Evolutionary conservation across 2,329 filamentous ascomycete genomes (phyloP).

Genomic region (Penicillium sp.): DNA sequence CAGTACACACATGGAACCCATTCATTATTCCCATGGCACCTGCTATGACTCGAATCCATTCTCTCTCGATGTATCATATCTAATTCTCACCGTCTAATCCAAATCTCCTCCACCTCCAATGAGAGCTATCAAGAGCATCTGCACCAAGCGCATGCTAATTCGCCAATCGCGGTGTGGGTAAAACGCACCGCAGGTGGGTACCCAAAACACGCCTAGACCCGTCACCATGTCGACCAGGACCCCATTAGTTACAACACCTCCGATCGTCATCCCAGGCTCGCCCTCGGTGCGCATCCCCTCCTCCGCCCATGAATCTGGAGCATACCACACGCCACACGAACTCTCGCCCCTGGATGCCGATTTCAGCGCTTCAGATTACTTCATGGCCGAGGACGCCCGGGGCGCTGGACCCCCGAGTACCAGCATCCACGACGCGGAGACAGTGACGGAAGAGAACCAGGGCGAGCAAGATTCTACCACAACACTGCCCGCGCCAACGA

Average conservation of each 20-base stretch:
- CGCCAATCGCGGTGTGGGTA: conserved; percentile 31
- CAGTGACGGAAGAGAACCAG: conserved; percentile 24
- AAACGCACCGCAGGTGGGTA: conserved; percentile 29
- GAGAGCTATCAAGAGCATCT: conserved; percentile 14
- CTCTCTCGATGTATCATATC: background rate
- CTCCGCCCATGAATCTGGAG: conserved; percentile 42
- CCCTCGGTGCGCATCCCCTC: conserved; percentile 31
- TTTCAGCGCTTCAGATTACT: conserved; percentile 36
- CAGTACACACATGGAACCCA: background rate
- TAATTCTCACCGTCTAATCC: background rate
- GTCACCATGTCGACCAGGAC: conserved; percentile 44
- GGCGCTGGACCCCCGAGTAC: conserved; percentile 33
- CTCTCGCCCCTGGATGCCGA: conserved; percentile 40
- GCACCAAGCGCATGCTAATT: conserved; percentile 20
- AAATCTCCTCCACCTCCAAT: conserved; percentile 14
- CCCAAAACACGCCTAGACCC: conserved; percentile 36
- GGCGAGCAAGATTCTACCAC: conserved; percentile 26
- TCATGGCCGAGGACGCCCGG: conserved; percentile 41
- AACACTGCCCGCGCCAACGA: conserved; percentile 8
- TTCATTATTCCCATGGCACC: background rate
- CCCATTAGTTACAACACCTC: conserved; percentile 28
- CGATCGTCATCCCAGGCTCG: conserved; percentile 32
- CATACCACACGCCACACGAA: conserved; percentile 43
- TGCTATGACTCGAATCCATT: background rate
- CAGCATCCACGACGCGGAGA: conserved; percentile 26